Evolutionary conservation across 1,284 basidiomycete genomes (phyloP), one percentile per base, ranked within the genome.

Genomic region (Trametes hirsuta): DNA sequence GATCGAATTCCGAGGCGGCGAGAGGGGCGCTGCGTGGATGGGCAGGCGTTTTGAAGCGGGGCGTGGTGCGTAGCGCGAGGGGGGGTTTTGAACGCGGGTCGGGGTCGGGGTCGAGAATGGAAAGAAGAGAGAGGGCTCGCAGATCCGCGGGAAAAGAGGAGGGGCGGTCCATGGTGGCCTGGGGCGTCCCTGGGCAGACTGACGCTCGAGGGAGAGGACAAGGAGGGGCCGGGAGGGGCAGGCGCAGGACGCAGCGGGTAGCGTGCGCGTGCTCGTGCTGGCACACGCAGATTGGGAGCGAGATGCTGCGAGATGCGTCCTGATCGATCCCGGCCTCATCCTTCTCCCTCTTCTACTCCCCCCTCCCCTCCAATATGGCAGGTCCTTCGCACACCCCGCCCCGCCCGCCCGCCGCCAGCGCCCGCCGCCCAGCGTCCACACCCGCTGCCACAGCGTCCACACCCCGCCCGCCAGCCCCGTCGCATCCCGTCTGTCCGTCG

Each of bases 361-460:
- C 59, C 55, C 39, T 30, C 58, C 34, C 5, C 8, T 6, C 18
- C 36, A 24, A 58, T 62, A 56, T 48, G 64, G 64, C 59, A 65
- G 55, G 55, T 65, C 59, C 39, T 55, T 65, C 64, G 40, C 64
- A 65, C 64, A 55, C 55, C 55, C 55, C 52, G 41, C 55, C 55
- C 53, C 40, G 9, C 52, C 42, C 49, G 24, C 44, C 53, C 21
- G 8, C 48, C 42, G 18, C 18, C 18, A 18, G 18, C 18, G 18
- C 18, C 18, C 18, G 18, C 42, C 55, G 49, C 56, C 36, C 35
- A 15, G 50, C 41, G 41, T 41, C 34, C 25, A 36, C 52, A 30
- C 30, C 42, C n/a, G 35, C 53, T 39, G 14, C 56, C 48, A 40
- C 44, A 52, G 35, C 44, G 24, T 18, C 9, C 36, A 30, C 55